phyloP scores from a whole-genome alignment of 805 yeast genomes.

The Metschnikowia santaceciliae region DNA sequence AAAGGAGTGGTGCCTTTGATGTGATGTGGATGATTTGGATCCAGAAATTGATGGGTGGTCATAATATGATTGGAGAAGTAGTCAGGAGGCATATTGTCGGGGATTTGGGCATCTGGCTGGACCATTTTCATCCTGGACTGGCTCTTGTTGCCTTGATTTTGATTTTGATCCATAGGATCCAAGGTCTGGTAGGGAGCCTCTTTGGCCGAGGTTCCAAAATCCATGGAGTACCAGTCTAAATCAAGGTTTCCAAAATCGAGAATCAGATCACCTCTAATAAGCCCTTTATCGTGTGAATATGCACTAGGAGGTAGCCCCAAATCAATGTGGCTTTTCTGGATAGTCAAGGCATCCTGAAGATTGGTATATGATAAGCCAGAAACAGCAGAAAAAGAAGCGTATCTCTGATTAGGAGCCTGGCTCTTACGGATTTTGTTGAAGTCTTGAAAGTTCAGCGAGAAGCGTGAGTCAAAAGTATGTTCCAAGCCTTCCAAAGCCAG shows the following conservation, averaged over 20 bases:
- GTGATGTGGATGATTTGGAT: constrained; percentile 38
- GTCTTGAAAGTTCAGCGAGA: constrained; percentile 10
- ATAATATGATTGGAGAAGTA: constrained; percentile 20
- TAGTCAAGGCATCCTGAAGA: constrained; percentile 39
- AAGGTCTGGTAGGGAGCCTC: not conserved
- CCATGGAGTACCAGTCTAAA: constrained; percentile 20
- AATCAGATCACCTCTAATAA: constrained; percentile 18
- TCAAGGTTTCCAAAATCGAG: constrained; percentile 24
- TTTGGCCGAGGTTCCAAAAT: constrained; percentile 3
- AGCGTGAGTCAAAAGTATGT: constrained; percentile 9
- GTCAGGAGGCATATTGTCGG: constrained; percentile 5
- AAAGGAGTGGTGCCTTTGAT: constrained; percentile 40
- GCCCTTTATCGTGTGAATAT: constrained; percentile 27
- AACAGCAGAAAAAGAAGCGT: constrained; percentile 64
- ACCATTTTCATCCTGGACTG: not conserved
- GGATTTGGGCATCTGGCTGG: constrained; percentile 14
- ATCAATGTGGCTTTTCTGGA: constrained; percentile 32
- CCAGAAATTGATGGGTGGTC: constrained; percentile 26
- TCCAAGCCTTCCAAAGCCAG: constrained; percentile 1
- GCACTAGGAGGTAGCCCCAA: constrained; percentile 25
- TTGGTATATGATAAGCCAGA: constrained; percentile 57
- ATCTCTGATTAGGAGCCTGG: constrained; percentile 28
- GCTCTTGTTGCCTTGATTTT: not conserved
- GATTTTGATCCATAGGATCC: not conserved
- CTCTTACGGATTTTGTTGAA: constrained; percentile 3